phyloP scores from a whole-genome alignment of 2,329 filamentous ascomycete genomes.

The Cordyceps militaris region DNA sequence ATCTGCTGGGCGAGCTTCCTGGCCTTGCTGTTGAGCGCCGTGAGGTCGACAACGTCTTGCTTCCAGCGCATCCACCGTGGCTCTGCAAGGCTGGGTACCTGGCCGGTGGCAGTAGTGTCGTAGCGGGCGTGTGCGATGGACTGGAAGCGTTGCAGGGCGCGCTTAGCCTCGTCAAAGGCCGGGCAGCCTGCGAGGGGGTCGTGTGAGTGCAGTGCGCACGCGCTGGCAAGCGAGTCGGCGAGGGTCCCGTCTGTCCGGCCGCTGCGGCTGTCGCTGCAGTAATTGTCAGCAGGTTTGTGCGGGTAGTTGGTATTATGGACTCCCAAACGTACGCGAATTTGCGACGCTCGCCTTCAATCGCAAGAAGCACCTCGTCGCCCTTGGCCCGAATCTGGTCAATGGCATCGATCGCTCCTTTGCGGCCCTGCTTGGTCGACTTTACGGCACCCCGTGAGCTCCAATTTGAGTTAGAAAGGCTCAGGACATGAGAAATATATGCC shows the following conservation, averaged over 20 bases:
- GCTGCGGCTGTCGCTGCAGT: neutral
- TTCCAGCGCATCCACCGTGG: conserved; percentile 27
- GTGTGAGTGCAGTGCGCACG: neutral
- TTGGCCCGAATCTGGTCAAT: neutral
- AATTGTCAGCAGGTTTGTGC: neutral
- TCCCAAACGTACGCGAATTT: neutral
- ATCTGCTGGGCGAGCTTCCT: conserved; percentile 19
- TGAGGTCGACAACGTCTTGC: conserved; percentile 25
- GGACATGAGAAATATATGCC: neutral
- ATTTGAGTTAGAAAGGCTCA: neutral
- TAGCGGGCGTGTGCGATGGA: conserved; percentile 19
- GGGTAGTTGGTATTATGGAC: no score
- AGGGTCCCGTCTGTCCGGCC: neutral
- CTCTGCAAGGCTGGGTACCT: conserved; percentile 16
- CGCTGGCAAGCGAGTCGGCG: neutral
- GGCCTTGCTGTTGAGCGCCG: conserved; percentile 22
- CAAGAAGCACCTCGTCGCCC: neutral
- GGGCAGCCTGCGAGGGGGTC: conserved; percentile 5
- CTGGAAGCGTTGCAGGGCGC: conserved; percentile 14
- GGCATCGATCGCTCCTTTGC: conserved; percentile 3
- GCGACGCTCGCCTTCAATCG: neutral
- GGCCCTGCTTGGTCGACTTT: neutral
- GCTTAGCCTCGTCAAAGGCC: conserved; percentile 5
- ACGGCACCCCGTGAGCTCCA: neutral
- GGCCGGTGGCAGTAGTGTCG: conserved; percentile 16